Evolutionary conservation across 495 filamentous ascomycete species (phyloP).

Genomic region (Talaromyces thailandensis): DNA sequence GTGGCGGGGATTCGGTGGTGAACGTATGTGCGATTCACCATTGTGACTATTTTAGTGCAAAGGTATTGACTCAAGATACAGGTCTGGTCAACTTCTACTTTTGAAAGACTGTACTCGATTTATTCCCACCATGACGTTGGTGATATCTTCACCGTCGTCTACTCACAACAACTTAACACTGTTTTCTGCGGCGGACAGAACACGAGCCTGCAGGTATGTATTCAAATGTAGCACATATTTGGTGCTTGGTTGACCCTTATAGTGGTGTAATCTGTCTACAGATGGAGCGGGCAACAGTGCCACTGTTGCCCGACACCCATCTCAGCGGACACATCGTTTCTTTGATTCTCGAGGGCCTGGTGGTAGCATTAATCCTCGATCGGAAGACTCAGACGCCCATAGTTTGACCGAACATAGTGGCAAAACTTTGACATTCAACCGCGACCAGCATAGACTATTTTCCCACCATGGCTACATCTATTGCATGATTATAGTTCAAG

Average conservation of each 20-base stretch:
- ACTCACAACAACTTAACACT: conserved; percentile 67
- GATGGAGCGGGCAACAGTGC: conserved; percentile 47
- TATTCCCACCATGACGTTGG: conserved; percentile 93
- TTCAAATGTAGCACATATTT: conserved; percentile 25
- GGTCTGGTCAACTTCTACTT: conserved; percentile 58
- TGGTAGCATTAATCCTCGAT: conserved; percentile 64
- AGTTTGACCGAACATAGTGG: conserved; percentile 38
- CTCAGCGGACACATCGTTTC: conserved; percentile 78
- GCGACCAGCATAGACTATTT: conserved; percentile 73
- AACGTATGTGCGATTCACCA: conserved; percentile 52
- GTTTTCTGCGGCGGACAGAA: conserved; percentile 93
- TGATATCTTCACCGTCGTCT: conserved; percentile 88
- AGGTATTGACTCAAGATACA: conserved; percentile 25
- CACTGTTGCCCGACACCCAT: conserved; percentile 68
- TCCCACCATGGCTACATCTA: conserved; percentile 94
- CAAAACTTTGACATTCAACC: conserved; percentile 72
- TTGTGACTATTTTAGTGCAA: not conserved
- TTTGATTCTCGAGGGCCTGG: conserved; percentile 87
- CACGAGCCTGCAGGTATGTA: conserved; percentile 68
- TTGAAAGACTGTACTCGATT: conserved; percentile 71
- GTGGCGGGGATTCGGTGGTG: conserved; percentile 85
- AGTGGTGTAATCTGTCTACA: conserved; percentile 56
- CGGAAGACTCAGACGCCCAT: conserved; percentile 38
- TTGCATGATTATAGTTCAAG: conserved; percentile 77
- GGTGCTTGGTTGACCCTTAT: conserved; percentile 3